These are phyloP conservation scores for Fusarium cicatricum DNA, from an alignment of 2,329 filamentous ascomycete genomes.

Conservation along the genomic window DNA sequence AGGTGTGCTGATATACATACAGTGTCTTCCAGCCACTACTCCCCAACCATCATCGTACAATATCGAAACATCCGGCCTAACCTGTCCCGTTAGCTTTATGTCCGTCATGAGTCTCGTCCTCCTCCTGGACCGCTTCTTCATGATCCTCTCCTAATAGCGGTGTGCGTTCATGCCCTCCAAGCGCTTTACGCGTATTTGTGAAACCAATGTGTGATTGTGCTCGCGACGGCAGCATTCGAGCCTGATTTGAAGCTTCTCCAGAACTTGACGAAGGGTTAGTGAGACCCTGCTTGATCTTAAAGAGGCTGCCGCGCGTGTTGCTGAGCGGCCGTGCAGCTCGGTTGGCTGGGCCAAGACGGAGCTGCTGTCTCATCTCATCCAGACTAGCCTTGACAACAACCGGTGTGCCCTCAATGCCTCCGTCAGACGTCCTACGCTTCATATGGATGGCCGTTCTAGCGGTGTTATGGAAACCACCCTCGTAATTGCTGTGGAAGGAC, in stretches of 20 bases:
- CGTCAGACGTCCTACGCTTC: constrained; percentile 67
- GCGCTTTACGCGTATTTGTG: constrained; percentile 7
- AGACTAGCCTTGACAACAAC: constrained; percentile 68
- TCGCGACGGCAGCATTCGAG: constrained; percentile 31
- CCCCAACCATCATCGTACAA: constrained; percentile 7
- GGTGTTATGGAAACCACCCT: constrained; percentile 52
- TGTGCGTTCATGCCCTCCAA: constrained; percentile 41
- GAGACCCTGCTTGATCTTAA: constrained; percentile 69
- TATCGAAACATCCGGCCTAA: constrained; percentile 2
- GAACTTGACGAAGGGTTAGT: constrained; percentile 1
- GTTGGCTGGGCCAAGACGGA: constrained; percentile 74
- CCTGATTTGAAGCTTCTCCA: constrained; percentile 15
- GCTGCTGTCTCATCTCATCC: constrained; percentile 68
- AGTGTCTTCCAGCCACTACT: neutral
- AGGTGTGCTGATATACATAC: neutral
- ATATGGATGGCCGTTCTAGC: constrained; percentile 66
- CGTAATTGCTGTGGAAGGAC: constrained; percentile 51
- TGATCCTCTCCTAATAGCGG: constrained; percentile 41
- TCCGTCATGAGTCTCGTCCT: constrained; percentile 11
- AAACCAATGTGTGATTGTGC: constrained; percentile 37
- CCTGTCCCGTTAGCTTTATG: constrained; percentile 36
- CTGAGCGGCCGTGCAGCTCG: constrained; percentile 68
- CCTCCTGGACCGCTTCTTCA: constrained; percentile 30
- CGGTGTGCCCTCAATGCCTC: constrained; percentile 55
- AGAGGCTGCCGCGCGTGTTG: constrained; percentile 67